phyloP scores from a whole-genome alignment of 2,329 filamentous ascomycete genomes.

The Phaeoacremonium minimum region DNA sequence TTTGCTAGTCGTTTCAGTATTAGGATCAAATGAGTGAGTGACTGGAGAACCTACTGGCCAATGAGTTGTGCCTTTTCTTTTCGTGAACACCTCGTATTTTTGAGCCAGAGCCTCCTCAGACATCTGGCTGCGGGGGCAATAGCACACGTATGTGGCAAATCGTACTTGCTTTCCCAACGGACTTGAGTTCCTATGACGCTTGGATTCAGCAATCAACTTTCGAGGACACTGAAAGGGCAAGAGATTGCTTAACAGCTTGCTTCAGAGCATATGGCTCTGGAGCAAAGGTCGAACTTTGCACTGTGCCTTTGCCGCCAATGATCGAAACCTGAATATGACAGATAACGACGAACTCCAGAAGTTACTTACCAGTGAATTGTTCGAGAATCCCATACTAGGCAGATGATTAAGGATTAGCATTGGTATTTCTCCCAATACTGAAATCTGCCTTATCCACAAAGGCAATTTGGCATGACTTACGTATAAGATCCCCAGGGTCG shows the following conservation, averaged over 20 bases:
- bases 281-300: too few species aligned
- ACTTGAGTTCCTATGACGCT: constrained; percentile 8
- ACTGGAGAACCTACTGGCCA: constrained; percentile 3
- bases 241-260: too few species aligned
- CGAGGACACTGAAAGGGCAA: too few species aligned
- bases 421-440: too few species aligned
- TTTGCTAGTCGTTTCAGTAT: constrained; percentile 2
- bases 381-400: constrained; percentile 5
- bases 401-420: too few species aligned
- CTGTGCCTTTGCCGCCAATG: too few species aligned
- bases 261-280: too few species aligned
- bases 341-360: too few species aligned
- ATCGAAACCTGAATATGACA: too few species aligned
- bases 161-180: constrained; percentile 1
- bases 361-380: constrained; percentile 6
- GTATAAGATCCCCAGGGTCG: constrained; percentile 6
- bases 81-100: constrained; percentile 4
- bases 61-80: constrained; percentile 5
- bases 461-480: not conserved
- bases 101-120: constrained; percentile 1
- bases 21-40: not conserved
- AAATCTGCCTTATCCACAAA: too few species aligned
- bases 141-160: constrained; percentile 6
- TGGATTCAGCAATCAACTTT: too few species aligned
- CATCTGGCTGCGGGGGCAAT: constrained; percentile 5